Evolutionary conservation across 805 yeast genomes (phyloP).

Genomic region (Candida silvicultrix): DNA sequence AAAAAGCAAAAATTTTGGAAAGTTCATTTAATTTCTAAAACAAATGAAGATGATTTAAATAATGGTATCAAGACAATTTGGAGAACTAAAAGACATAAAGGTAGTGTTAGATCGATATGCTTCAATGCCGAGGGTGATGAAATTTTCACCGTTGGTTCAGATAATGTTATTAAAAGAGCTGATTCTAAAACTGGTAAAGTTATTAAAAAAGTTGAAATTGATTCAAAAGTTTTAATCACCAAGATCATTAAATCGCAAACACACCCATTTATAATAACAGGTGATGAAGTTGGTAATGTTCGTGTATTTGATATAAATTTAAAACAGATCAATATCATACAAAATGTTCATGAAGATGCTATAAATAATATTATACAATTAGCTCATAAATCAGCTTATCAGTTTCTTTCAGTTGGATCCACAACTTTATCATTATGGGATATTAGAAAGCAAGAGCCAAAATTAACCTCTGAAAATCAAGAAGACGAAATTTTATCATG

Average conservation of each 20-base stretch:
- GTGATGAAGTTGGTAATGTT: constrained; percentile 66
- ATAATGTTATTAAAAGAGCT: constrained; percentile 72
- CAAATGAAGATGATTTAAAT: constrained; percentile 17
- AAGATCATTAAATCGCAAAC: constrained; percentile 28
- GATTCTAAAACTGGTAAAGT: constrained; percentile 71
- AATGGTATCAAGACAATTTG: constrained; percentile 40
- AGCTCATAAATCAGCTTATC: constrained; percentile 68
- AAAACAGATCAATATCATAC: constrained; percentile 40
- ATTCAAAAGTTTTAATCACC: constrained; percentile 20
- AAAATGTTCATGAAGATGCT: constrained; percentile 67
- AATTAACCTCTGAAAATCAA: constrained; percentile 76
- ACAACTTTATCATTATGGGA: constrained; percentile 78
- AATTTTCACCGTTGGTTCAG: constrained; percentile 72
- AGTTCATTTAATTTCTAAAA: constrained; percentile 19
- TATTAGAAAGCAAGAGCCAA: constrained; percentile 44
- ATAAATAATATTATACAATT: constrained; percentile 68
- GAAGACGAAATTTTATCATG: constrained; percentile 87
- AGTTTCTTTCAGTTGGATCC: constrained; percentile 74
- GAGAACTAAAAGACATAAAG: constrained; percentile 89
- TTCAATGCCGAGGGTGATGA: constrained; percentile 47
- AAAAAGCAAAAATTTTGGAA: constrained; percentile 42
- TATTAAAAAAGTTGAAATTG: constrained; percentile 38
- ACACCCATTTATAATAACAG: constrained; percentile 41
- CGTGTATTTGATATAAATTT: constrained; percentile 57
- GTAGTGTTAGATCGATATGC: constrained; percentile 69